Conservation (phyloP, 2,329 filamentous ascomycete genomes). For the Colletotrichum chlorophyti region DNA sequence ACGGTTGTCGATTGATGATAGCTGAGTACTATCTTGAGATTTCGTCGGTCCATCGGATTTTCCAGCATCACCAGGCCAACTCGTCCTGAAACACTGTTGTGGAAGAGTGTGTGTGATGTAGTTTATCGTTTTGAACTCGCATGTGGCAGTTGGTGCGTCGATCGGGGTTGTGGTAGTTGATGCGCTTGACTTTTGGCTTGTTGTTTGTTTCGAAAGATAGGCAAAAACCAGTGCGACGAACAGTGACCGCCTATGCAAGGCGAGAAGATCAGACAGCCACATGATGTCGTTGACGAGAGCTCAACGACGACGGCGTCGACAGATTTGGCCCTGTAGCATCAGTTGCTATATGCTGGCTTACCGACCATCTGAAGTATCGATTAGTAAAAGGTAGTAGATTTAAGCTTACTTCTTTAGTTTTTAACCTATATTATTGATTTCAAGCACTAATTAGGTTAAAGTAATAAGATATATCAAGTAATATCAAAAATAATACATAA, state of each 20-base stretch:
- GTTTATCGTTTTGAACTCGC: conserved; percentile 73
- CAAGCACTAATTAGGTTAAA: no score
- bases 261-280: background rate
- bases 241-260: background rate
- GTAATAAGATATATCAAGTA: no score
- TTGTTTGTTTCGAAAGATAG: background rate
- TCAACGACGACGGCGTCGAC: background rate
- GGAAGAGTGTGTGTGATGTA: conserved; percentile 82
- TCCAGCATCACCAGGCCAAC: conserved; percentile 48
- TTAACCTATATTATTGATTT: no score
- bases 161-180: background rate
- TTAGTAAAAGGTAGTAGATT: no score
- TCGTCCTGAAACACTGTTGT: conserved; percentile 76
- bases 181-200: background rate
- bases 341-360: no score
- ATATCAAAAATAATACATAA: no score
- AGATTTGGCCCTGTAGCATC: no score
- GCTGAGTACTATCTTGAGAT: background rate
- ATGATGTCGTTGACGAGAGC: background rate
- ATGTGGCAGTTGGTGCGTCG: conserved; percentile 34
- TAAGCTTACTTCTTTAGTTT: no score
- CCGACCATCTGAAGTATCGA: no score
- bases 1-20: background rate
- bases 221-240: background rate
- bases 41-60: background rate